Evolutionary conservation across 768 basidiomycete species (phyloP), one percentile per base, ranked within the genome.

Genomic region (Suillus variegatus): DNA sequence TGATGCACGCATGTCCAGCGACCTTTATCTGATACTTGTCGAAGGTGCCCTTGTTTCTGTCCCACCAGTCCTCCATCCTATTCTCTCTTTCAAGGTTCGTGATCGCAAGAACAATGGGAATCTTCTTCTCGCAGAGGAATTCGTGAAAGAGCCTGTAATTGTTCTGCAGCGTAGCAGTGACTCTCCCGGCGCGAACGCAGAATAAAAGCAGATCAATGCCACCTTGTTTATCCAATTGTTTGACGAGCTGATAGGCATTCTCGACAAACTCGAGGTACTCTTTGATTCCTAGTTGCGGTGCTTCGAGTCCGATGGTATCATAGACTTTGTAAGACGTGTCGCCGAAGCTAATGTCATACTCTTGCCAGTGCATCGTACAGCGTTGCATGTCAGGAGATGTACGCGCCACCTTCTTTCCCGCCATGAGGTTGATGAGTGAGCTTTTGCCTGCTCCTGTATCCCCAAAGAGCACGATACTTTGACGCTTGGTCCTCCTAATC

Each of bases 401-500:
- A 0, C 62, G 47, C 10, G 75, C 73, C 38, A 75, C 62, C 18
- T 62, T 76, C 70, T 64, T 78, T 66, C 72, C 76, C 6, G 72
- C 69, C 52, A 84, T 67, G 70, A 84, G 76, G 55, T 83, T 83
- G 58, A 76, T 68, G 41, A 76, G 67, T 12, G 76, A 78, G 36
- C 75, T 76, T 54, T 76, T 76, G 6, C 75, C 75, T n/a, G 70
- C 65, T 20, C 82, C 82, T 0, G 78, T 74, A 61, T 82, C 79
- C 0, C 82, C 82, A 56, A 82, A 83, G 22, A 83, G 62, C 22
- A 82, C 69, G 56, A 82, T 58, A 54, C 79, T 66, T 57, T 32
- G 51, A 38, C 3, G 36, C 25, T 22, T 40, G 38, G 35, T 4
- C 18, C 47, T 35, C 16, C 18, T 57, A 18, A 18, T 58, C 14